Percentiles rank a stretch among this genome's conserved stretches.
Evolutionary conservation across 2,329 filamentous ascomycete genomes (phyloP).

Genomic region (Talaromyces sp.): DNA sequence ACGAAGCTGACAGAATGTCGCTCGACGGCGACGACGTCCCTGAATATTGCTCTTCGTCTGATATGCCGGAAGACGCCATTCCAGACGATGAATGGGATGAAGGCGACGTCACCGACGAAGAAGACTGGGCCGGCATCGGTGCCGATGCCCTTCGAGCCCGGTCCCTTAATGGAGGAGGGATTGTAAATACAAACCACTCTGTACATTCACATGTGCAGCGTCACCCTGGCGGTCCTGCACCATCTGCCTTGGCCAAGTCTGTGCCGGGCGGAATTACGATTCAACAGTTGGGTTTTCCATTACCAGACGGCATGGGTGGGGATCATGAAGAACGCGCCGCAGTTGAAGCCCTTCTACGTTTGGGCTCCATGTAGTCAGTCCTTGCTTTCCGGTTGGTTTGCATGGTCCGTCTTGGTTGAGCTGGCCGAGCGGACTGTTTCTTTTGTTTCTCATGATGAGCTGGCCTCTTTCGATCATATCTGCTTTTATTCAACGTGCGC

Average conservation of each 20-base stretch:
- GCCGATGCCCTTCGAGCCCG: slow-evolving; percentile 74
- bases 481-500: slow-evolving; percentile 16
- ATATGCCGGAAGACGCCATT: slow-evolving; percentile 62
- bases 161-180: slow-evolving; percentile 49
- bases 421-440: slow-evolving; percentile 5
- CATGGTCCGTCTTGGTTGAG: slow-evolving; percentile 16
- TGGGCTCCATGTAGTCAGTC: slow-evolving; percentile 46
- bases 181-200: slow-evolving; percentile 39
- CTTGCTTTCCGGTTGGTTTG: neutral
- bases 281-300: slow-evolving; percentile 31
- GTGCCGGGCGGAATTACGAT: slow-evolving; percentile 36
- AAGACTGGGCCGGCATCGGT: slow-evolving; percentile 90
- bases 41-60: slow-evolving; percentile 69
- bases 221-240: slow-evolving; percentile 32
- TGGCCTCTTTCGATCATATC: slow-evolving; percentile 18
- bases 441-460: slow-evolving; percentile 12
- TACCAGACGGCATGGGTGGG: slow-evolving; percentile 33
- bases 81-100: slow-evolving; percentile 76
- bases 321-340: slow-evolving; percentile 46
- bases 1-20: slow-evolving; percentile 95
- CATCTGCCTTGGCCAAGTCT: slow-evolving; percentile 39
- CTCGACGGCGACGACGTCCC: slow-evolving; percentile 62
- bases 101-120: slow-evolving; percentile 86
- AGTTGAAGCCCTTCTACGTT: slow-evolving; percentile 47
- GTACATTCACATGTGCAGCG: slow-evolving; percentile 29